Evolutionary conservation across 768 basidiomycete genomes (phyloP).

Genomic region (Tylopilus sp.): DNA sequence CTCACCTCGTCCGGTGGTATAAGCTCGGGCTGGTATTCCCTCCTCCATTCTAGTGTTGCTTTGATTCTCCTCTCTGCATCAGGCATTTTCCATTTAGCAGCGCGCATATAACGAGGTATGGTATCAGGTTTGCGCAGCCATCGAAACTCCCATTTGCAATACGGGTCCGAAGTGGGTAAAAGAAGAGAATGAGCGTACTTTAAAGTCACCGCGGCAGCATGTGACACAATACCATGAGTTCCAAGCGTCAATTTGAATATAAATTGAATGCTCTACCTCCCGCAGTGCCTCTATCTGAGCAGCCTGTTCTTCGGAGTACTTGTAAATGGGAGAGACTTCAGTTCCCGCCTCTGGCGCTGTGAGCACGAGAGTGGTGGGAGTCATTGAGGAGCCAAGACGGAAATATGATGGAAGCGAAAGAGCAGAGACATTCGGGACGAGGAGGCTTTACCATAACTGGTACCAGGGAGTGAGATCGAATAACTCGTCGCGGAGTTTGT

Average conservation of each 20-base stretch:
- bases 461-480: no score
- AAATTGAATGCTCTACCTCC: conserved; percentile 42
- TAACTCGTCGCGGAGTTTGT: no score
- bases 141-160: conserved; percentile 71
- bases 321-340: conserved; percentile 48
- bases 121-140: conserved; percentile 73
- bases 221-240: neutral
- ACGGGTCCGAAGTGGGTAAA: conserved; percentile 66
- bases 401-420: no score
- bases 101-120: conserved; percentile 71
- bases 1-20: conserved; percentile 72
- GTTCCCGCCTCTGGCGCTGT: conserved; percentile 54
- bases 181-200: conserved; percentile 68
- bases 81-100: conserved; percentile 76
- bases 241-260: neutral
- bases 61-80: conserved; percentile 79
- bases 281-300: conserved; percentile 56
- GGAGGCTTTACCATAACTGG: neutral
- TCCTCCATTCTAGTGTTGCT: conserved; percentile 78
- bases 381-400: conserved; percentile 26
- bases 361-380: conserved; percentile 45
- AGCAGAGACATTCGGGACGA: neutral
- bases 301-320: conserved; percentile 63
- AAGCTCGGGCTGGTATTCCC: conserved; percentile 81
- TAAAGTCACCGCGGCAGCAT: neutral